Percentiles rank a stretch among this genome's conserved stretches.
Conservation (phyloP, 495 filamentous ascomycete species). For the Neurospora sp. region DNA sequence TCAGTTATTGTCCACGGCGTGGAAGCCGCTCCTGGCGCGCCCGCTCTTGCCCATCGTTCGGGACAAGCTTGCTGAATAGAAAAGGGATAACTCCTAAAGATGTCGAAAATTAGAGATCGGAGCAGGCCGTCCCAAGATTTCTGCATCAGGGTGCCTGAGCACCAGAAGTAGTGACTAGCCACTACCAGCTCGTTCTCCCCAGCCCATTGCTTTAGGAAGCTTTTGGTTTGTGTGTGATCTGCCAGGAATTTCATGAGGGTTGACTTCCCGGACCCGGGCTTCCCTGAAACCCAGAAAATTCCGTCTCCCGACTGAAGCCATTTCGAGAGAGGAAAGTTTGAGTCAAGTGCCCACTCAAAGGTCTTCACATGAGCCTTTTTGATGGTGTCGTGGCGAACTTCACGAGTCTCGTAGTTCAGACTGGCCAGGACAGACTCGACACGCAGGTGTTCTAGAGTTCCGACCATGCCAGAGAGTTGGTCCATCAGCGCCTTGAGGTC, state of each 20-base stretch:
- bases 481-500: background rate
- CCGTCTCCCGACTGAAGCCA: conserved; percentile 2
- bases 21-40: background rate
- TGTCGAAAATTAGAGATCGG: conserved; percentile 30
- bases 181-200: background rate
- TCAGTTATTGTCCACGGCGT: background rate
- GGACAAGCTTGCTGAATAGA: conserved; percentile 3
- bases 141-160: conserved; percentile 22
- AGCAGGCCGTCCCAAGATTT: conserved; percentile 36
- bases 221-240: conserved; percentile 4
- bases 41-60: background rate
- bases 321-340: background rate
- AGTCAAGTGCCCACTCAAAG: background rate
- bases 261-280: conserved; percentile 30
- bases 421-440: background rate
- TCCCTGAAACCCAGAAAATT: conserved; percentile 26
- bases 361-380: background rate
- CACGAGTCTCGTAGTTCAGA: background rate
- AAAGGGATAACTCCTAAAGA: conserved; percentile 19
- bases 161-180: conserved; percentile 28
- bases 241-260: conserved; percentile 30
- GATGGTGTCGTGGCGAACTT: background rate
- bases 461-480: background rate
- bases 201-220: conserved; percentile 15
- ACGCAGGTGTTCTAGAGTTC: background rate